Base-by-base conservation (phyloP, 768 basidiomycete species). In the Tricholoma flavovirens region DNA sequence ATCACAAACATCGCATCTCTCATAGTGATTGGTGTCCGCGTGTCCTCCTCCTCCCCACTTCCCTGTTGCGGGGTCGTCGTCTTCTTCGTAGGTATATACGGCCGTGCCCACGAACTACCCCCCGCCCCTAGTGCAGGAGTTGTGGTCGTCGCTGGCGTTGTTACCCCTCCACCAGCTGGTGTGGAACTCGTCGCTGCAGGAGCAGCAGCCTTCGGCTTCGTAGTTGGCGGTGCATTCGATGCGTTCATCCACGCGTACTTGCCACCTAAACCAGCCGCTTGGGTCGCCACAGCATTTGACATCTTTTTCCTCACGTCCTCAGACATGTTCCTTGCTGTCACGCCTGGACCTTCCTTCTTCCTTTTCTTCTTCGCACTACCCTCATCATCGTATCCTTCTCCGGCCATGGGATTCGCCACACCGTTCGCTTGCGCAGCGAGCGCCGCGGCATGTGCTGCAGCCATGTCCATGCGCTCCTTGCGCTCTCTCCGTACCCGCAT, bases 251-350 rank as follows among this genome's bases (percentile, higher is more conserved):
- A 95, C 14, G 88, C 78, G 63, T 93, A 95, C 69, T 86, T 87
- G 19, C 87, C 84, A 1, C 85, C 83, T 19, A 91, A 66, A 0
- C 93, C 93, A n/a, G 91, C 90, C 5, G 90, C 90, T 66, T 91
- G 90, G 60, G 85, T 87, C 21, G 93, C 93, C 5, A 90, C 88
- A 21, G 88, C 88, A 68, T 96, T 93, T 32, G 87, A 88, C 85
- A 94, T 85, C 68, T 91, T 93, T 78, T 95, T 95, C 61, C 86
- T 77, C 63, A 92, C 88, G 62, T 94, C 93, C 69, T 93, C 93
- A 5, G 86, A 87, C 89, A 95, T 91, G 66, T 93, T 93, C 55
- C 88, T 76, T 54, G 91, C 90, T 0, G 88, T 89, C 10, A 91
- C 87, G 10, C 90, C 88, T 0, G 90, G 89, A 0, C 88, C 88